Conservation (phyloP, 331 rosid genomes). For the Prunus yedoensis region DNA sequence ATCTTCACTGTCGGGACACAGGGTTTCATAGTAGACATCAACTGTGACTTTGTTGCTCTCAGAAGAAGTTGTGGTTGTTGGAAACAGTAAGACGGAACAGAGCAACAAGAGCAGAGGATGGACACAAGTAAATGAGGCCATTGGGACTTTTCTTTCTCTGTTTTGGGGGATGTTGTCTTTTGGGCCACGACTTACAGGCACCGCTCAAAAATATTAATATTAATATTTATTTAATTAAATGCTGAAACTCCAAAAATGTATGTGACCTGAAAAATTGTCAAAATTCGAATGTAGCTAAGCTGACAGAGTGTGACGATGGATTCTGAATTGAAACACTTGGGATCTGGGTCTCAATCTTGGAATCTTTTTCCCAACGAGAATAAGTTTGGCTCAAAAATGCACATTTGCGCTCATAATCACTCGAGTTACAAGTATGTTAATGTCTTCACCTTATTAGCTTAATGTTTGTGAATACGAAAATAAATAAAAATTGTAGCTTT, state of each 20-base stretch:
- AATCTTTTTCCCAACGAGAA: background rate
- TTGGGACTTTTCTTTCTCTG: background rate
- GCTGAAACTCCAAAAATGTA: background rate
- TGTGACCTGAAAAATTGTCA: background rate
- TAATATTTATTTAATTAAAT: background rate
- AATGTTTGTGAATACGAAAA: background rate
- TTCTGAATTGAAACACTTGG: background rate
- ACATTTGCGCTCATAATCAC: background rate
- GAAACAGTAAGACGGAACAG: background rate
- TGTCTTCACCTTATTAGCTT: no score
- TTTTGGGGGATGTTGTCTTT: background rate
- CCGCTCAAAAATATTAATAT: background rate
- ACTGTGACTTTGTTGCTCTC: slow-evolving; percentile 24
- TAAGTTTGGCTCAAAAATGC: background rate
- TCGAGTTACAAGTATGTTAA: no score
- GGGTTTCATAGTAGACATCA: slow-evolving; percentile 32
- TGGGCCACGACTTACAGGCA: background rate
- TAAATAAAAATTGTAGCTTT: no score
- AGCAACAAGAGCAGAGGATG: background rate
- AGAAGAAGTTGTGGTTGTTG: background rate
- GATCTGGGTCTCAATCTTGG: background rate
- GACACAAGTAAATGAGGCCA: background rate
- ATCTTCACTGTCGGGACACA: slow-evolving; percentile 24
- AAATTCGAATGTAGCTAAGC: background rate
- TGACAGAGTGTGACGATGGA: background rate